Base-by-base conservation (phyloP, 371 early-diverging fungal genomes). In the Catenaria anguillulae region DNA sequence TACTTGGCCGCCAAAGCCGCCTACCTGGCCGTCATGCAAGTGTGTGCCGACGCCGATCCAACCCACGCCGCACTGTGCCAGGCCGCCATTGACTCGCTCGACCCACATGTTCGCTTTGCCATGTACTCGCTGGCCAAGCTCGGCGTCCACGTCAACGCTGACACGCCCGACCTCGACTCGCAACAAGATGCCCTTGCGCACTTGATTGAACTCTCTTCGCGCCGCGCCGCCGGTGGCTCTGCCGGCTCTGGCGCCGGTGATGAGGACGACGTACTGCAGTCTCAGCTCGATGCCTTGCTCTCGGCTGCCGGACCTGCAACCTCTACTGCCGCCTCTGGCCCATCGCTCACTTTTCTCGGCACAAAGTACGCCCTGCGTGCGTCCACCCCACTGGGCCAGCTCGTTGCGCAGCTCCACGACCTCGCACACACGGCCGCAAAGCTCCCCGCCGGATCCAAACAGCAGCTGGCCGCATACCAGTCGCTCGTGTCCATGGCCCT, bases 61-160 rank as follows among this genome's bases (percentile, higher is more conserved):
- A 80, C 82, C 65, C 45, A 62, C 42, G 63, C 24, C n/a, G 77
- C 83, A 2, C 71, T 88, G 4, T 82, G 80, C 62, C 84, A 83
- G 60, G 70, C 82, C 21, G 79, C 84, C 0, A 79, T 88, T 50
- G 88, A 89, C 66, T 80, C 75, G 12, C 82, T 88, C 61, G 89
- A 87, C 56, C 88, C 88, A 63, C 84, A 80, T 67, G 83, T 90
- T 66, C 81, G 86, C 43, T 88, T 80, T 71, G 89, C 87, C 67
- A 85, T 82, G 17, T 88, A 87, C 68, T 79, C 81, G 37, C 75
- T 88, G 45, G 79, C 36, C 35, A 58, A 58, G 42, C n/a, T 10
- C 26, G 58, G 58, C 36, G 21, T 26, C 1, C 29, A 56, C 37
- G 37, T 56, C 2, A n/a, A 56, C 37, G 56, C 56, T 6, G 29